Evolutionary conservation across 805 yeast genomes (phyloP), one percentile per base, ranked within the genome.

Genomic region (Hanseniaspora lachancei): DNA sequence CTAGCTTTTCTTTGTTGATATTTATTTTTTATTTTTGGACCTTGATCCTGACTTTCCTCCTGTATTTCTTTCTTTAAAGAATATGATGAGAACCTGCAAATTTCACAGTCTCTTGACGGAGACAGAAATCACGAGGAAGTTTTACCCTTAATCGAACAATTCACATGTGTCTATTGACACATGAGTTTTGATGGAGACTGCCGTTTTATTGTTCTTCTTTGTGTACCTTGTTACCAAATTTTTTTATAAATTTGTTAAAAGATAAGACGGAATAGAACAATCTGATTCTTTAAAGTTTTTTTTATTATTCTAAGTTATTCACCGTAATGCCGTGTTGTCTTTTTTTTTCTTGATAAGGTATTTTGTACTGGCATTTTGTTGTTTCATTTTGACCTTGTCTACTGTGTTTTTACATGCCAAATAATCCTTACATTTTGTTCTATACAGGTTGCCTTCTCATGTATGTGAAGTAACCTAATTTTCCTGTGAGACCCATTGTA

Each of bases 261-360:
- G 57, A 54, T 54, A 54, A 47, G 57, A 42, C 57, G 50, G 57
- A 47, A 52, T 54, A 54, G 57, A 54, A 47, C 48, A 48, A 54
- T 54, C 57, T 54, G 57, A 54, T 54, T 54, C 57, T 54, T 54
- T 47, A 32, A 32, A 32, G 35, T n/a, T 46, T 47, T 46, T 29
- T 24, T 27, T 32, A 20, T 13, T 15, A 15, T 29, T 35, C 20
- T 38, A 15, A 18, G 7, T 10, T 47, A 18, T n/a, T n/a, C n/a
- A n/a, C n/a, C n/a, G n/a, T n/a, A 24, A 24, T 6, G 9, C 9
- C 8, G 8, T 27, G 5, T 3, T 34, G 5, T 18, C 13, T 21
- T 29, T 10, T 2, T 29, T 46, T 46, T 7, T 46, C 32, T 27
- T 46, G 1, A n/a, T 16, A 15, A 8, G 16, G 39, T 29, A 15